Conservation (phyloP, 257 asterid genomes). For the Paraleonurus japonicus region DNA sequence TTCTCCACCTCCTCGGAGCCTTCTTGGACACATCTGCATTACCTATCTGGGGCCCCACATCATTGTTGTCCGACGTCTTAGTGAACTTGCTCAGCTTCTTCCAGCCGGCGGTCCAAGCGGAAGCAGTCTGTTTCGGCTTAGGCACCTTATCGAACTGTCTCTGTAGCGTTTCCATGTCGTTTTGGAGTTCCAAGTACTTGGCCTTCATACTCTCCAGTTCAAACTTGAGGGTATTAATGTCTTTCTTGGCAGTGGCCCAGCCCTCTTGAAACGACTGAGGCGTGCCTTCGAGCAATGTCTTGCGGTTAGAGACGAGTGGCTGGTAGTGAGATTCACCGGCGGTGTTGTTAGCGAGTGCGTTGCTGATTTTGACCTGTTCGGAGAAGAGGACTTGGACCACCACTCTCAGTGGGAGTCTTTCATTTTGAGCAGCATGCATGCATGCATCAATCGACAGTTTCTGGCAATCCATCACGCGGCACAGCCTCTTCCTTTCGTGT, state of each 20-base stretch:
- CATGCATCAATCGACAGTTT: background rate
- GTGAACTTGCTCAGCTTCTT: conserved; percentile 71
- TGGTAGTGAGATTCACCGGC: conserved; percentile 58
- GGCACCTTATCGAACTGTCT: conserved; percentile 67
- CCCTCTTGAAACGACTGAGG: conserved; percentile 98
- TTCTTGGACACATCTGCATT: conserved; percentile 50
- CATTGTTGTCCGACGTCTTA: conserved; percentile 50
- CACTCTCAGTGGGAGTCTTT: background rate
- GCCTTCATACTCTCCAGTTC: conserved; percentile 78
- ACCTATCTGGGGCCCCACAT: conserved; percentile 32
- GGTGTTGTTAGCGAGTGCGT: conserved; percentile 62
- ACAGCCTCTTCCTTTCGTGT: conserved; percentile 85
- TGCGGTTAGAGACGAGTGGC: conserved; percentile 61
- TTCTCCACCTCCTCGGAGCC: conserved; percentile 86
- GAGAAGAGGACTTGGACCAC: conserved; percentile 69
- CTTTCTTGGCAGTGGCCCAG: conserved; percentile 92
- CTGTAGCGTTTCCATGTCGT: conserved; percentile 70
- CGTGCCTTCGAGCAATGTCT: conserved; percentile 81
- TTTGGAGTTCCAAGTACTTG: conserved; percentile 73
- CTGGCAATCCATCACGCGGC: background rate
- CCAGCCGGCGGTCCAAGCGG: conserved; percentile 85
- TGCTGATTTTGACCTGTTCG: conserved; percentile 89
- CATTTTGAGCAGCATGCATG: background rate
- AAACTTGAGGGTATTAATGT: conserved; percentile 83
- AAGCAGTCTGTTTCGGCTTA: conserved; percentile 55